These are phyloP conservation scores for Myotisia sp. DNA, from an alignment of 2,329 filamentous ascomycete species.

Conservation along the genomic window DNA sequence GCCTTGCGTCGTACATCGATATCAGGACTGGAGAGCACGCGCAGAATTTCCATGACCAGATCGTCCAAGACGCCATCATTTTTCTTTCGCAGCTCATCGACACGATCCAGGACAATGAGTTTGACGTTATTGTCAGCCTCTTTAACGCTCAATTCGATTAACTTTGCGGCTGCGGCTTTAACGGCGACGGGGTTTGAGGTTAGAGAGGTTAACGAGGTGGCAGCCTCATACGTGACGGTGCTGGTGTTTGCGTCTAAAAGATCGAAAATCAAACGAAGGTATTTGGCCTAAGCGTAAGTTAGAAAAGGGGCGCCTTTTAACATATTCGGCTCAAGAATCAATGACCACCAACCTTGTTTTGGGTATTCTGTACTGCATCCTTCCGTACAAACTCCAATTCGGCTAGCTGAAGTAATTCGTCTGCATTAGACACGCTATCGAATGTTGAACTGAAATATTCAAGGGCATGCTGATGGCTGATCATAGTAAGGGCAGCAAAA, in stretches of 20 bases:
- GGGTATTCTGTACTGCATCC: constrained; percentile 83
- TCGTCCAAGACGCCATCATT: constrained; percentile 89
- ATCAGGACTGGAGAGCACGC: constrained; percentile 87
- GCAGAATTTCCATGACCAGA: constrained; percentile 89
- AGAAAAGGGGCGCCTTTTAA: too few relatives aligned
- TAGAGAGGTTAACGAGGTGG: constrained; percentile 81
- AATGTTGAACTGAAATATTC: constrained; percentile 80
- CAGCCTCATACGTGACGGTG: constrained; percentile 94
- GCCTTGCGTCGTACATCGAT: constrained; percentile 91
- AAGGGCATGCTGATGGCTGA: constrained; percentile 85
- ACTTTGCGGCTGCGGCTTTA: constrained; percentile 88
- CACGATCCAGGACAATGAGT: constrained; percentile 88
- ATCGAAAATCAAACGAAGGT: constrained; percentile 90
- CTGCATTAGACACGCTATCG: constrained; percentile 83
- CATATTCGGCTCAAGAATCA: constrained; percentile 10
- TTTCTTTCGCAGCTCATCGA: constrained; percentile 71
- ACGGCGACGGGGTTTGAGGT: constrained; percentile 96
- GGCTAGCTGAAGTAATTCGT: constrained; percentile 82
- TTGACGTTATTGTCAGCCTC: constrained; percentile 99
- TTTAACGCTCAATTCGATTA: constrained; percentile 93
- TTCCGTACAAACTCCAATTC: constrained; percentile 96
- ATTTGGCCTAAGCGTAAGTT: constrained; percentile 77
- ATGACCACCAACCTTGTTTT: constrained; percentile 60
- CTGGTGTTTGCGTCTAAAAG: constrained; percentile 83
- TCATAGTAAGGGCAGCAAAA: constrained; percentile 77